These are phyloP conservation scores for Nicotiana undulata DNA, from an alignment of 257 asterid species.

Conservation along the genomic window DNA sequence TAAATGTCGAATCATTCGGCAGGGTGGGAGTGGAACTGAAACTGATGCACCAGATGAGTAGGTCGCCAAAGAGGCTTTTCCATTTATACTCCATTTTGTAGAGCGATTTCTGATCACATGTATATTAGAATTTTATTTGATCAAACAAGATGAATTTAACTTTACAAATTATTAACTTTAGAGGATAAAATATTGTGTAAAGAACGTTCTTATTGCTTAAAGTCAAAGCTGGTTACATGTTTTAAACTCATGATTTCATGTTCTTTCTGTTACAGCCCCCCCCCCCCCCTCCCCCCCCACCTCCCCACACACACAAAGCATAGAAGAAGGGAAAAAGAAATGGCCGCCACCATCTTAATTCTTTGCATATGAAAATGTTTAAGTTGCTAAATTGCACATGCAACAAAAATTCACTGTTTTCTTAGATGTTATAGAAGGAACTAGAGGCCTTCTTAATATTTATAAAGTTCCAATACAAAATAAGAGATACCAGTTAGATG, in stretches of 20 bases:
- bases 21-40: conserved; percentile 34
- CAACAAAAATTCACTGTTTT: no score
- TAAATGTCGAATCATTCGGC: conserved; percentile 45
- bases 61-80: background rate
- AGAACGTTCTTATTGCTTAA: background rate
- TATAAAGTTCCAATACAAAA: no score
- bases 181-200: background rate
- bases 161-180: background rate
- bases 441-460: no score
- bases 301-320: background rate
- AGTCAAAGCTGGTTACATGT: background rate
- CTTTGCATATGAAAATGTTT: no score
- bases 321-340: no score
- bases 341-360: no score
- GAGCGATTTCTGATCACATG: background rate
- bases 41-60: conserved; percentile 17
- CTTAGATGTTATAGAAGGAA: no score
- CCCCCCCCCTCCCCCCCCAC: no score
- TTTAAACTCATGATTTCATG: background rate
- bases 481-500: no score
- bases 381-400: no score
- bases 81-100: background rate
- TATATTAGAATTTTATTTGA: background rate
- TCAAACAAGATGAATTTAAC: background rate
- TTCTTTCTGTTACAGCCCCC: background rate